Conservation (phyloP, 352 stramenopile genomes). For the Phytophthora europaea region DNA sequence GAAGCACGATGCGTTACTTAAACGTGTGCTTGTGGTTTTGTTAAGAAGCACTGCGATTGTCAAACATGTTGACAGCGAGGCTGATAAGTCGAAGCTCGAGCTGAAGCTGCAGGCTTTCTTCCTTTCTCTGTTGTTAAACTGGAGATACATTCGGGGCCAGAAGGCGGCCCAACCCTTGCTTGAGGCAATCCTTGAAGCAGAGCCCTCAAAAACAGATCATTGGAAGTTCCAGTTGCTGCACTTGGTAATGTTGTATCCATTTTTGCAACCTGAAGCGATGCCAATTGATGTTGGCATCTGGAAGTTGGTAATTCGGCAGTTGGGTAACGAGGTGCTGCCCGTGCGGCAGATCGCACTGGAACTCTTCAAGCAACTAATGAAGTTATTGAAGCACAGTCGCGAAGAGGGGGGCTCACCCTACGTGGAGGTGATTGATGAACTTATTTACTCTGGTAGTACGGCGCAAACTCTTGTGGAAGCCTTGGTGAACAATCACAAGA, state of each 20-base stretch:
- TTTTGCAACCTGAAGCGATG: constrained; percentile 58
- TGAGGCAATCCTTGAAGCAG: constrained; percentile 42
- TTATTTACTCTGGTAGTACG: constrained; percentile 62
- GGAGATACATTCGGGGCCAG: constrained; percentile 54
- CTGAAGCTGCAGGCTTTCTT: constrained; percentile 68
- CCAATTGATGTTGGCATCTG: constrained; percentile 57
- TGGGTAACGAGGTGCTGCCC: constrained; percentile 71
- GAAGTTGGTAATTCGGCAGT: constrained; percentile 59
- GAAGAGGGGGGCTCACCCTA: constrained; percentile 1
- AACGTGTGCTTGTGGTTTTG: constrained; percentile 52
- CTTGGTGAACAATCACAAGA: constrained; percentile 73
- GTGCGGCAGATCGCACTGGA: constrained; percentile 67
- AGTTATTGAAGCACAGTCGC: constrained; percentile 46
- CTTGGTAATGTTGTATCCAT: constrained; percentile 71
- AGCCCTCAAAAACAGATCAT: constrained; percentile 57
- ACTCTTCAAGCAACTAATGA: constrained; percentile 64
- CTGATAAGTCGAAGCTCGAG: constrained; percentile 64
- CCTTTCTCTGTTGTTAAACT: constrained; percentile 58
- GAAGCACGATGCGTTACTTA: constrained; percentile 45
- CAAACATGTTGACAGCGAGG: constrained; percentile 64
- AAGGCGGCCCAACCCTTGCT: constrained; percentile 32
- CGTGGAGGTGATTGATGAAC: constrained; percentile 26
- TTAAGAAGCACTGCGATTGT: constrained; percentile 60
- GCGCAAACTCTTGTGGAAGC: constrained; percentile 51
- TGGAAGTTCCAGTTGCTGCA: constrained; percentile 88